Evolutionary conservation across 768 basidiomycete species (phyloP).

Genomic region (Lentinula aciculospora): DNA sequence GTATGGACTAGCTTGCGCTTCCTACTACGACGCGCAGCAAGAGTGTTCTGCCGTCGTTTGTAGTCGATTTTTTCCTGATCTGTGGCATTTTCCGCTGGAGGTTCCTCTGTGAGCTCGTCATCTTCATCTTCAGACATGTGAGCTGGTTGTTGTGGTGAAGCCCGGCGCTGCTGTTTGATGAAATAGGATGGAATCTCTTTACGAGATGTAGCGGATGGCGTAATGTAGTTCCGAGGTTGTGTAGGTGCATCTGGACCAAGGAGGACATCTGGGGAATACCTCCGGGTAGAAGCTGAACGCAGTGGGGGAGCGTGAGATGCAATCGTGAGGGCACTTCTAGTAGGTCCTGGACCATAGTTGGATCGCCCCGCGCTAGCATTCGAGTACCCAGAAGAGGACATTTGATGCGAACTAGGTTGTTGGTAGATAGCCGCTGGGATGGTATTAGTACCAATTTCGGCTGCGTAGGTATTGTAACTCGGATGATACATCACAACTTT

Average conservation of each 20-base stretch:
- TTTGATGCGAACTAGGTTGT: neutral
- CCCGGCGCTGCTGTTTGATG: neutral
- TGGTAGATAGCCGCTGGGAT: constrained; percentile 1
- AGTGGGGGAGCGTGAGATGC: neutral
- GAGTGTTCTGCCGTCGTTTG: constrained; percentile 68
- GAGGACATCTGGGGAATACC: constrained; percentile 8
- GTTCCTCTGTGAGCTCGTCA: constrained; percentile 29
- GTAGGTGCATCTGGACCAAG: constrained; percentile 49
- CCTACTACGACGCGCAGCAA: constrained; percentile 62
- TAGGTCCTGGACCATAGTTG: constrained; percentile 1
- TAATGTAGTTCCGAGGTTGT: constrained; percentile 52
- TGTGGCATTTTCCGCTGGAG: constrained; percentile 20
- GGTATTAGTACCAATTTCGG: neutral
- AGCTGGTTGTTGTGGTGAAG: constrained; percentile 27
- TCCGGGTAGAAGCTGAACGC: neutral
- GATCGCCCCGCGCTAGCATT: neutral
- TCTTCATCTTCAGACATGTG: constrained; percentile 27
- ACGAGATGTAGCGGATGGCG: constrained; percentile 54
- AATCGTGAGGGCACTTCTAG: neutral
- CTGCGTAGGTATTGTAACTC: neutral
- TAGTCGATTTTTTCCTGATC: constrained; percentile 57
- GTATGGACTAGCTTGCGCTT: constrained; percentile 64
- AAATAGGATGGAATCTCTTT: constrained; percentile 25
- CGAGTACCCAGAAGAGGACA: neutral
- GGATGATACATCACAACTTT: neutral